Percentiles rank a stretch among this genome's conserved stretches.
phyloP scores from a whole-genome alignment of 768 basidiomycete genomes.

The Multifurca ochricompacta region DNA sequence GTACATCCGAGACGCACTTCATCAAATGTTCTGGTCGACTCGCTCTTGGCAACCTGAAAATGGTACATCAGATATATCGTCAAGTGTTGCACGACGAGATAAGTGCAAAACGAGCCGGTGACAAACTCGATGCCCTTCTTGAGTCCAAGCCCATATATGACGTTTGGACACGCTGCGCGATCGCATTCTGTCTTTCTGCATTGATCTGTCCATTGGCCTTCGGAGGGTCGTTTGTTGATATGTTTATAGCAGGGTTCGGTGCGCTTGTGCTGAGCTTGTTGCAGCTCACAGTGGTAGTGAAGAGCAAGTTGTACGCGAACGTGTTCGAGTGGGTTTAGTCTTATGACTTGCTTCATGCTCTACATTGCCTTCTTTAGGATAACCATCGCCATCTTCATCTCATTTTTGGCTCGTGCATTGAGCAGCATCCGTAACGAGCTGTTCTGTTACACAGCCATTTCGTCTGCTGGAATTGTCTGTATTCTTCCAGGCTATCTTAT shows the following conservation, averaged over 20 bases:
- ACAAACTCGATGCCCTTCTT: slow-evolving; percentile 55
- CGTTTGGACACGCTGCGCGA: slow-evolving; percentile 47
- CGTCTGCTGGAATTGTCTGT: slow-evolving; percentile 76
- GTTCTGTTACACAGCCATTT: slow-evolving; percentile 88
- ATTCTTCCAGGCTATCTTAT: slow-evolving; percentile 86
- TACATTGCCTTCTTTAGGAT: slow-evolving; percentile 41
- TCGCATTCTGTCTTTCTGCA: slow-evolving; percentile 63
- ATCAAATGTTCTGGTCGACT: slow-evolving; percentile 69
- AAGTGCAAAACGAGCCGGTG: slow-evolving; percentile 65
- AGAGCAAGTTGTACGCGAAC: slow-evolving; percentile 75
- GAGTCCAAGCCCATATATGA: slow-evolving; percentile 57
- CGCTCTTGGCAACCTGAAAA: slow-evolving; percentile 75
- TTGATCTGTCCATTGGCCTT: slow-evolving; percentile 81
- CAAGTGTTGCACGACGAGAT: slow-evolving; percentile 85
- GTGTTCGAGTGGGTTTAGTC: slow-evolving; percentile 69
- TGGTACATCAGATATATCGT: slow-evolving; percentile 78
- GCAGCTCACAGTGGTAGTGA: slow-evolving; percentile 62
- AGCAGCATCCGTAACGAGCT: slow-evolving; percentile 65
- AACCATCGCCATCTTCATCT: slow-evolving; percentile 70
- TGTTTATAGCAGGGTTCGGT: slow-evolving; percentile 65
- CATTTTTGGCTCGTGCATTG: slow-evolving; percentile 71
- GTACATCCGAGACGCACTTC: slow-evolving; percentile 81
- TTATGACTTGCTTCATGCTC: not conserved
- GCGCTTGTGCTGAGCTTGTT: slow-evolving; percentile 62
- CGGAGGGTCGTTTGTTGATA: slow-evolving; percentile 75